A percentile compares a stretch with the other conserved stretches of the same genome.
Conservation (phyloP, 2,329 filamentous ascomycete species). For the Claviceps maximensis region DNA sequence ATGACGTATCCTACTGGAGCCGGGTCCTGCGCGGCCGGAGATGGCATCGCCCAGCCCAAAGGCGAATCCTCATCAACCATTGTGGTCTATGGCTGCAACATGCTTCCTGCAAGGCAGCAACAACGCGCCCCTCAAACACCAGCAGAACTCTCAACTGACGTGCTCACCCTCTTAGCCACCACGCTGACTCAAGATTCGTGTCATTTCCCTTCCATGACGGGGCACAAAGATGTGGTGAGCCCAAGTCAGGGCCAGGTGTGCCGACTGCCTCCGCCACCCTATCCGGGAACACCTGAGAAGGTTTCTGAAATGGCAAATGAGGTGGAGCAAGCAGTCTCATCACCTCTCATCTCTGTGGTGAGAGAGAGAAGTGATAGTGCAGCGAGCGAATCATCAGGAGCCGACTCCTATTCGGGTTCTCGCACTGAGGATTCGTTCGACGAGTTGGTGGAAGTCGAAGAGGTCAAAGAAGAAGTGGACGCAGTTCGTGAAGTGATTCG, state of each 20-base stretch:
- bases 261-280: conserved; percentile 10
- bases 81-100: conserved; percentile 36
- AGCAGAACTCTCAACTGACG: conserved; percentile 17
- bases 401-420: conserved; percentile 23
- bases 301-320: conserved; percentile 16
- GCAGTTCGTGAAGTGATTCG: conserved; percentile 30
- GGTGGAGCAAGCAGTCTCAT: conserved; percentile 21
- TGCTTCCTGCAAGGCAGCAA: conserved; percentile 19
- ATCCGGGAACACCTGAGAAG: conserved; percentile 15
- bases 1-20: conserved; percentile 24
- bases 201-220: conserved; percentile 8
- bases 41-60: conserved; percentile 5
- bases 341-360: conserved; percentile 19
- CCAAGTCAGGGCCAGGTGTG: conserved; percentile 4
- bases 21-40: conserved; percentile 11
- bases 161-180: conserved; percentile 35
- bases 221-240: conserved; percentile 4
- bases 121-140: not conserved
- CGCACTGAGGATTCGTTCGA: conserved; percentile 53
- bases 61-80: not conserved
- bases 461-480: conserved; percentile 48
- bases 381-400: conserved; percentile 18
- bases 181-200: conserved; percentile 20
- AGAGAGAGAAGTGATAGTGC: conserved; percentile 22
- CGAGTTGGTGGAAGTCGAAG: conserved; percentile 46